Base-by-base conservation (phyloP, 2,329 filamentous ascomycete species). In the Microcyclospora pomicola region DNA sequence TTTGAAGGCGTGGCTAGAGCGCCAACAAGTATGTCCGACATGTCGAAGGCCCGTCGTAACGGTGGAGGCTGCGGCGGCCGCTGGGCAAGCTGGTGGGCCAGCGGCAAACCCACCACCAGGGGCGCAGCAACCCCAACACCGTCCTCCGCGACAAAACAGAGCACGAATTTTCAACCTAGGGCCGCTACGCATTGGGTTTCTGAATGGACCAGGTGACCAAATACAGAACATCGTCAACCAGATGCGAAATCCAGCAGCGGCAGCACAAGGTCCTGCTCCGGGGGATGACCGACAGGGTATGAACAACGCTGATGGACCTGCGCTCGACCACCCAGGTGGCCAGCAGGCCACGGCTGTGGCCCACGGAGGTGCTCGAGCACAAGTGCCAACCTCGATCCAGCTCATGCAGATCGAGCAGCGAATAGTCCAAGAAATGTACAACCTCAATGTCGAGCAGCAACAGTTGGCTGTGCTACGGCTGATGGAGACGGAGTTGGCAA, bases 21-120 rank as follows among this genome's bases (percentile, higher is more conserved):
- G 91, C 46, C 91, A 98, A 59, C 91, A 98, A 63, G 87, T 93
- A 27, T 98, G 91, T 57, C 91, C 91, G 6, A 98, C 86, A 2
- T 98, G 91, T 58, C 77, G 91, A 49, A 75, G 82, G 36, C 79
- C 88, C 12, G 91, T 85, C 29, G 70, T 59, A 24, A 42, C 51
- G 15, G 42, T 46, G n/a, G 49, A 43, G 19, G 42, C 47, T 16
- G 46, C 36, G 13, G 42, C 40, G 11, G 42, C 30, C 30, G 37
- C 27, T 37, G 39, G 31, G 9, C 38, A 40, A 31, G 35, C 33
- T 6, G 40, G 33, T 35, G 31, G 29, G 11, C 14, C 30, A 27
- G 36, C 31, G 16, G 24, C 42, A 29, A 36, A 34, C 7, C 37
- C 29, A 2, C 38, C 33, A n/a, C 44, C 40, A 35, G 44, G 45